Percentiles rank a stretch among this genome's conserved stretches.
phyloP scores from a whole-genome alignment of 805 yeast genomes.

The Zygotorulaspora florentina region DNA sequence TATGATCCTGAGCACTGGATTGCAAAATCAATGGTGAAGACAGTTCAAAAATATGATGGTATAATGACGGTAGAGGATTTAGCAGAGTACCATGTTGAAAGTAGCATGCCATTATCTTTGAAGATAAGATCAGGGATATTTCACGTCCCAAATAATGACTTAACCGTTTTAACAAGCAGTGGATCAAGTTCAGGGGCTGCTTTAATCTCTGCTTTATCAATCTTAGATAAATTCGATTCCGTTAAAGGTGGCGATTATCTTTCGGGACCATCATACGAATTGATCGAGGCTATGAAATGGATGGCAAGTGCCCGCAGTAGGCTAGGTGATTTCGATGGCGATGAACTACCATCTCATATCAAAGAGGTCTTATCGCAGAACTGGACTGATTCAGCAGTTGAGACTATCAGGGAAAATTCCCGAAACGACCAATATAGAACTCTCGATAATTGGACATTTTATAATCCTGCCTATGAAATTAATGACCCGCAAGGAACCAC shows the following conservation, averaged over 20 bases:
- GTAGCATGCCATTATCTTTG: constrained; percentile 36
- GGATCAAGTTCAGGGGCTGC: constrained; percentile 88
- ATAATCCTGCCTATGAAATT: constrained; percentile 72
- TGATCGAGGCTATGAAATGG: constrained; percentile 92
- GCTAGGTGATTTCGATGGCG: constrained; percentile 61
- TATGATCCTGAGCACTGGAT: constrained; percentile 81
- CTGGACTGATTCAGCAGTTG: constrained; percentile 54
- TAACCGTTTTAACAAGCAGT: constrained; percentile 51
- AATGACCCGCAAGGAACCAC: constrained; percentile 89
- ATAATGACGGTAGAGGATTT: constrained; percentile 64
- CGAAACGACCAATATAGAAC: constrained; percentile 39
- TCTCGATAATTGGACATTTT: constrained; percentile 59
- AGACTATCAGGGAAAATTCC: constrained; percentile 47
- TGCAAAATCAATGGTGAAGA: constrained; percentile 52
- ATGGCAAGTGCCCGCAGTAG: constrained; percentile 81
- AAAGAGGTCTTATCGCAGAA: constrained; percentile 43
- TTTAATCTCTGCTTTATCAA: constrained; percentile 64
- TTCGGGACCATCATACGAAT: constrained; percentile 53
- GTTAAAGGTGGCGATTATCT: constrained; percentile 44
- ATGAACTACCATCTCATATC: constrained; percentile 36
- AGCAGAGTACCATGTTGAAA: constrained; percentile 48
- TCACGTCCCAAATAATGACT: constrained; percentile 37
- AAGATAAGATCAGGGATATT: constrained; percentile 26
- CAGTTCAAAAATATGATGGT: constrained; percentile 59
- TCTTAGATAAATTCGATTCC: constrained; percentile 47